These are phyloP conservation scores for Alternaria infectoria DNA, from an alignment of 2,329 filamentous ascomycete species.

Conservation along the genomic window DNA sequence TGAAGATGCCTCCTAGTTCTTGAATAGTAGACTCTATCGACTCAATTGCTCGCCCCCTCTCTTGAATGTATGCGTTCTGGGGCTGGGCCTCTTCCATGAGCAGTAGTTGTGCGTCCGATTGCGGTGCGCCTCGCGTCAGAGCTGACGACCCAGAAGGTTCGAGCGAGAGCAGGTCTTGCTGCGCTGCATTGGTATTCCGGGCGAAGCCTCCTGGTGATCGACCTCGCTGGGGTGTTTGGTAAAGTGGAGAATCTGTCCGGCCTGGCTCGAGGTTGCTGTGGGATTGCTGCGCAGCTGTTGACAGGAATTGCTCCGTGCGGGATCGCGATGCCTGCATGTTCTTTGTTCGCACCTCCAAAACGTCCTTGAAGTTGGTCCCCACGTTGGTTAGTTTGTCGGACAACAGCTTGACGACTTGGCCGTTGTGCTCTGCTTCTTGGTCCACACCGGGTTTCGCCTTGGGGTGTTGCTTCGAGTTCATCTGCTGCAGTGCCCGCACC, in stretches of 20 bases:
- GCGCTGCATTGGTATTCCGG: constrained; percentile 53
- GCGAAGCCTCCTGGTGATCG: constrained; percentile 58
- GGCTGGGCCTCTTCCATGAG: constrained; percentile 92
- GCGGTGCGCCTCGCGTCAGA: constrained; percentile 55
- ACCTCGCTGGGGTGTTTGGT: constrained; percentile 75
- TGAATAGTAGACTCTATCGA: constrained; percentile 94
- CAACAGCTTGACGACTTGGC: constrained; percentile 91
- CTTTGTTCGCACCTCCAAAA: constrained; percentile 93
- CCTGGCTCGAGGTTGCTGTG: constrained; percentile 66
- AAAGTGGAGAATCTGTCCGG: constrained; percentile 83
- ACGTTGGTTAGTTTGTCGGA: constrained; percentile 93
- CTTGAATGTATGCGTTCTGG: constrained; percentile 87
- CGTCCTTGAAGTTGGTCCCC: constrained; percentile 94
- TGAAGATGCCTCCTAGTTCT: constrained; percentile 90
- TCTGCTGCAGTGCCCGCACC: constrained; percentile 79
- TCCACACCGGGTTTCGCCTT: constrained; percentile 57
- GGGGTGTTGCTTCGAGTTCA: constrained; percentile 79
- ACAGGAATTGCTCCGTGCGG: constrained; percentile 95
- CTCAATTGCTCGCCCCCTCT: constrained; percentile 93
- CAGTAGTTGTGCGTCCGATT: constrained; percentile 80
- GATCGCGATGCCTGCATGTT: constrained; percentile 95
- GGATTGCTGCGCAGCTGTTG: constrained; percentile 79
- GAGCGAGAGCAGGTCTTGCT: constrained; percentile 76
- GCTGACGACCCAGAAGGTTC: constrained; percentile 67
- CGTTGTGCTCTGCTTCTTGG: constrained; percentile 96